Evolutionary conservation across 495 filamentous ascomycete species (phyloP).

Genomic region (Arthonia radiata): DNA sequence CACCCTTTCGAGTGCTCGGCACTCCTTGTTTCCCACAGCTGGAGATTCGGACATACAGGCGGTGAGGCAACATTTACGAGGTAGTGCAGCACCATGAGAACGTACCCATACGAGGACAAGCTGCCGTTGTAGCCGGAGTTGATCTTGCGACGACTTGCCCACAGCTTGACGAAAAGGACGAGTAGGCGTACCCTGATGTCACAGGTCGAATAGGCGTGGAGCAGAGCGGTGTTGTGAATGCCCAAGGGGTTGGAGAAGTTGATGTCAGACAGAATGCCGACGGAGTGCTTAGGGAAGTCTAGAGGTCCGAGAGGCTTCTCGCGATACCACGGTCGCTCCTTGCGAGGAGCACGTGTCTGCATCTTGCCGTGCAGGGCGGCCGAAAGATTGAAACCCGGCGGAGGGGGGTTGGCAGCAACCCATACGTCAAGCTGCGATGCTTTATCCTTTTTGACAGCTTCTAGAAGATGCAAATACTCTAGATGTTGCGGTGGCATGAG

Average conservation of each 20-base stretch:
- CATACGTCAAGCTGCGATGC: too few relatives aligned
- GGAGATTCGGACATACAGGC: constrained; percentile 59
- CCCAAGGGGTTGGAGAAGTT: constrained; percentile 61
- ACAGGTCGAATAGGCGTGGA: constrained; percentile 50
- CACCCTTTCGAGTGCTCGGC: constrained; percentile 5
- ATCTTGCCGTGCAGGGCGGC: too few relatives aligned
- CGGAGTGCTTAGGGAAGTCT: constrained; percentile 42
- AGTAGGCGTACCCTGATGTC: constrained; percentile 49
- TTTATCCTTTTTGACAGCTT: too few relatives aligned
- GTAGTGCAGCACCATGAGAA: constrained; percentile 84
- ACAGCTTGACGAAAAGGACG: constrained; percentile 59
- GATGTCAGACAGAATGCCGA: constrained; percentile 61
- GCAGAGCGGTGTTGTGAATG: constrained; percentile 51
- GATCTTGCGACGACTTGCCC: constrained; percentile 59
- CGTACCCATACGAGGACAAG: constrained; percentile 65
- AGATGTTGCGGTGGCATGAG: too few relatives aligned
- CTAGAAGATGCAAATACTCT: too few relatives aligned
- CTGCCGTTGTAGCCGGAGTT: constrained; percentile 64
- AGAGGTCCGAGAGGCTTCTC: constrained; percentile 29
- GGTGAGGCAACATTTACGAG: constrained; percentile 54
- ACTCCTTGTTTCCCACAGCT: constrained; percentile 12
- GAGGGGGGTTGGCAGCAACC: too few relatives aligned
- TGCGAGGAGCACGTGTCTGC: too few relatives aligned
- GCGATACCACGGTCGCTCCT: constrained; percentile 19
- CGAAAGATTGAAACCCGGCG: too few relatives aligned